These are phyloP conservation scores for Globisporangium iwayamae DNA, from an alignment of 352 stramenopile genomes.

Conservation along the genomic window DNA sequence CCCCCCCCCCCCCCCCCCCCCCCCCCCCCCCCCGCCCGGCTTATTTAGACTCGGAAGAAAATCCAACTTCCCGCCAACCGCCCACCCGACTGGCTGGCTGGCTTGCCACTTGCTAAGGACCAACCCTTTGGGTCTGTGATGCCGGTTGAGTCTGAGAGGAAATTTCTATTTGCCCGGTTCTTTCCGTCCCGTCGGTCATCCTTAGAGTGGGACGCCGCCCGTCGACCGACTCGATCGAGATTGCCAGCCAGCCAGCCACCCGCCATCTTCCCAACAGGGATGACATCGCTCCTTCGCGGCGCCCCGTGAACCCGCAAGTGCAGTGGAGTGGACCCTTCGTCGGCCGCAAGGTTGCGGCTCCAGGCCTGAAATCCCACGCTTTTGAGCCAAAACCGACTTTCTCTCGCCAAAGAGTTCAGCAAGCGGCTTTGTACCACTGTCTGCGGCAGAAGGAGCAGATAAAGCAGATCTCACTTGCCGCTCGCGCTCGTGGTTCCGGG, in stretches of 20 bases:
- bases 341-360: background rate
- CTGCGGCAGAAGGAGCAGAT: background rate
- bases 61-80: too few species aligned
- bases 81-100: too few species aligned
- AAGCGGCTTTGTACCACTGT: background rate
- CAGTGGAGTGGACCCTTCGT: background rate
- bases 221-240: background rate
- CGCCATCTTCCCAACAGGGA: background rate
- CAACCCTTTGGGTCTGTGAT: too few species aligned
- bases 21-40: too few species aligned
- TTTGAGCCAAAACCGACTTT: background rate
- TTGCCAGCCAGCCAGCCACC: background rate
- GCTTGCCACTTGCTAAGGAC: too few species aligned
- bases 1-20: too few species aligned
- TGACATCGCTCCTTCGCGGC: background rate
- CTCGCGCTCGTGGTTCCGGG: background rate
- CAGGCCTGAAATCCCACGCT: background rate
- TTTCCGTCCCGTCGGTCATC: too few species aligned
- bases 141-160: too few species aligned
- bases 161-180: too few species aligned
- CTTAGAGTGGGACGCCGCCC: too few species aligned
- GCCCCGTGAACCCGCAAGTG: too few species aligned
- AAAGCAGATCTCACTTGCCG: background rate
- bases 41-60: too few species aligned
- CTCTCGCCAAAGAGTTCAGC: slow-evolving; percentile 4